Evolutionary conservation across 2,329 filamentous ascomycete genomes (phyloP).

Genomic region (Exophiala phaeomuriformis): DNA sequence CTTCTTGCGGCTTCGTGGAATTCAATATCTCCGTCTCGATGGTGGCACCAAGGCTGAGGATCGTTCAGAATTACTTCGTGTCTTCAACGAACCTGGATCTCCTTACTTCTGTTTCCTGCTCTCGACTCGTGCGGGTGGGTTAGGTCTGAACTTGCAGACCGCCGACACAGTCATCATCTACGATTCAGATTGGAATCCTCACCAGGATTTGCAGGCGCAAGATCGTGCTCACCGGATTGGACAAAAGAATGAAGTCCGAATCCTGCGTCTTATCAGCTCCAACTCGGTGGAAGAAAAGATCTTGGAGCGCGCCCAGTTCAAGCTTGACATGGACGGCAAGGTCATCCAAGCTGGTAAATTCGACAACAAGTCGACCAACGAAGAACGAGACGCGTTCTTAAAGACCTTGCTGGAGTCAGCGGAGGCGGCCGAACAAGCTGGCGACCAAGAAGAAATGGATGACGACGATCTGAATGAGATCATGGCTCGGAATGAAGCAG

Average conservation of each 20-base stretch:
- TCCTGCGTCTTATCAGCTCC: constrained; percentile 87
- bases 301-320: constrained; percentile 90
- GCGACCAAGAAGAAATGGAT: constrained; percentile 87
- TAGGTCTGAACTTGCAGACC: constrained; percentile 93
- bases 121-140: constrained; percentile 96
- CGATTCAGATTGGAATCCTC: constrained; percentile 99
- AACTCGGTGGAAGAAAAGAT: constrained; percentile 99
- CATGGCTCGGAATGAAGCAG: constrained; percentile 77
- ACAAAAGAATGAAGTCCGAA: constrained; percentile 98
- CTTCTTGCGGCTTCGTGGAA: constrained; percentile 74
- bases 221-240: constrained; percentile 99
- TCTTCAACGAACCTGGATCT: constrained; percentile 84
- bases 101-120: constrained; percentile 96
- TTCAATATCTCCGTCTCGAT: constrained; percentile 85
- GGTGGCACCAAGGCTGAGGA: constrained; percentile 97
- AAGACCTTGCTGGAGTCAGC: constrained; percentile 83
- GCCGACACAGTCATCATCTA: constrained; percentile 99
- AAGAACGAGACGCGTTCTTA: constrained; percentile 94
- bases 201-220: constrained; percentile 97
- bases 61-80: constrained; percentile 77
- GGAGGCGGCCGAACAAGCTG: constrained; percentile 59
- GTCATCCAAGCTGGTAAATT: constrained; percentile 99
- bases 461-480: constrained; percentile 95
- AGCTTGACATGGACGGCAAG: constrained; percentile 98
- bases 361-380: constrained; percentile 98